Evolutionary conservation across 2,329 filamentous ascomycete genomes (phyloP), one percentile per base, ranked within the genome.

Genomic region (Ilyonectria sp.): DNA sequence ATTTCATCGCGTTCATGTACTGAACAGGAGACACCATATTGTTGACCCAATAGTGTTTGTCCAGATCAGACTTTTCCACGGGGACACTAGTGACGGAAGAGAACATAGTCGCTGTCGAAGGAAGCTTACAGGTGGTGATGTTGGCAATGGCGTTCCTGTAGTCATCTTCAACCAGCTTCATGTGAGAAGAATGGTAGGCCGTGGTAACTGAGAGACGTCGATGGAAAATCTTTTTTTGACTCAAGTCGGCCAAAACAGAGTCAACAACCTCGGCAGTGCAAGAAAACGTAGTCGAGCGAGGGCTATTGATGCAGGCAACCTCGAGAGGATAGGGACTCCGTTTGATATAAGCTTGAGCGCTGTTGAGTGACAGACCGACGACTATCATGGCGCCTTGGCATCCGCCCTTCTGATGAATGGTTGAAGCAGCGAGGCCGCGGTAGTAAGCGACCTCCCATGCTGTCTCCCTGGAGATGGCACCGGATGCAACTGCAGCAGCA

Each of bases 111-210:
- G 60, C 73, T 35, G 46, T 66, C 31, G 49, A 69, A 44, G 46
- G 43, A 40, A 59, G 54, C 11, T 70, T 21, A 4, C 52, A 55
- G 5, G 69, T 67, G 7, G 75, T 33, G 17, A 82, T 65, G 3
- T 67, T 55, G 6, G 54, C 40, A 8, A 84, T 67, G 6, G 72
- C 68, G 2, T 73, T 67, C 7, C 68, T 66, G 65, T 86, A 86
- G n/a, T 78, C 76, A 1, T 77, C 71, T 40, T 79, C 78, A 4
- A 84, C 76, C 1, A 77, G 64, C 21, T 72, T 73, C 84, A 86
- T 86, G 31, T 85, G 82, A 1, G 77, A 77, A 1, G 84, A 85
- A 65, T 86, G 84, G 49, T 86, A 86, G 1, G 84, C 82, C 3
- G 79, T 75, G 6, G 77, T 73, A 13, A 85, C 81, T 2, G 77